A percentile compares a stretch with the other conserved stretches of the same genome.
These are phyloP conservation scores for Arachis hypogaea DNA, from an alignment of 306 rosid genomes.

Conservation along the genomic window DNA sequence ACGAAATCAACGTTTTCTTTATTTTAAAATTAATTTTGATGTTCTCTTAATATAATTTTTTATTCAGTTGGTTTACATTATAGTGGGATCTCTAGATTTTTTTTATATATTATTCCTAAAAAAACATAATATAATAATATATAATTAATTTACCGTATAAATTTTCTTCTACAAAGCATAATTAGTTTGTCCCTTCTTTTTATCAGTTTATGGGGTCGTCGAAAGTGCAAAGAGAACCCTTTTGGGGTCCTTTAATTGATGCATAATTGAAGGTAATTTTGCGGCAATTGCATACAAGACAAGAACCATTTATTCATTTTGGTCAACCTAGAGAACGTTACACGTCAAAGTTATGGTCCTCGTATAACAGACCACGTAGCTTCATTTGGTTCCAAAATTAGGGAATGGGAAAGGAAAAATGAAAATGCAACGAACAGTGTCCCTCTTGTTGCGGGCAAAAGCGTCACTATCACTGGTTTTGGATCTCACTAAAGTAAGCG, in stretches of 20 bases:
- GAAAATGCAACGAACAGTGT: slow-evolving; percentile 10
- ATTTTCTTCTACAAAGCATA: background rate
- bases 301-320: slow-evolving; percentile 33
- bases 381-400: slow-evolving; percentile 5
- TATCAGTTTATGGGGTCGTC: background rate
- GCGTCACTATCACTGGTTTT: slow-evolving; percentile 6
- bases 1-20: too few relatives aligned
- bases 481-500: slow-evolving; percentile 5
- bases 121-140: too few relatives aligned
- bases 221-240: slow-evolving; percentile 21
- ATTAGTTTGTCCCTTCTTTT: background rate
- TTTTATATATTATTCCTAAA: too few relatives aligned
- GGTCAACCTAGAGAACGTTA: slow-evolving; percentile 1
- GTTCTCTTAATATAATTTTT: too few relatives aligned
- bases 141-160: background rate
- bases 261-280: slow-evolving; percentile 65
- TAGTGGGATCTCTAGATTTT: too few relatives aligned
- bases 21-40: too few relatives aligned
- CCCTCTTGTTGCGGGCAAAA: slow-evolving; percentile 5
- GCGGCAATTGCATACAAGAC: background rate
- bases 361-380: background rate
- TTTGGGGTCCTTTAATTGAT: slow-evolving; percentile 43
- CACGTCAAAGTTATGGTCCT: slow-evolving; percentile 23
- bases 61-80: too few relatives aligned
- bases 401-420: background rate